Conservation (phyloP, 2,329 filamentous ascomycete genomes). For the Colletotrichum sidae region DNA sequence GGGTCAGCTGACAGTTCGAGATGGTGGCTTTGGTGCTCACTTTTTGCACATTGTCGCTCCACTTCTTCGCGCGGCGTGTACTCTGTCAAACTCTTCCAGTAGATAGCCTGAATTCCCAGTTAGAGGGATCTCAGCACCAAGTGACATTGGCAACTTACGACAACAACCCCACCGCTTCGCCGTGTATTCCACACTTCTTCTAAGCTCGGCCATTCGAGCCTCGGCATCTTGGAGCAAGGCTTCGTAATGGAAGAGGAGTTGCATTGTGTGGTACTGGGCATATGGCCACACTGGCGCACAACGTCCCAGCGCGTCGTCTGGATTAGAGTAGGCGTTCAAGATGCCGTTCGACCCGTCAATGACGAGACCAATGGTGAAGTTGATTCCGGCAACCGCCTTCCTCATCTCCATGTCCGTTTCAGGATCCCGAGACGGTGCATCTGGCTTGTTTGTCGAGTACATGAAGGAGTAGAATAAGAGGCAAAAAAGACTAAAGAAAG, state of each 20-base stretch:
- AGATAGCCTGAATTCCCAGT: slow-evolving; percentile 6
- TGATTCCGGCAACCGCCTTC: slow-evolving; percentile 51
- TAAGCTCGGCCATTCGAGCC: slow-evolving; percentile 48
- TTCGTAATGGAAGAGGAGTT: slow-evolving; percentile 48
- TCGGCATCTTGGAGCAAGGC: slow-evolving; percentile 47
- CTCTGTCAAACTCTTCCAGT: slow-evolving; percentile 30
- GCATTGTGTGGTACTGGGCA: slow-evolving; percentile 49
- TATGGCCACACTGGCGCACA: slow-evolving; percentile 50
- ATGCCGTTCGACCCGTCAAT: slow-evolving; percentile 50
- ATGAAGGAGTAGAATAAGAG: slow-evolving; percentile 50
- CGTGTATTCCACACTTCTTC: slow-evolving; percentile 48
- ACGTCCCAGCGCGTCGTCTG: slow-evolving; percentile 46
- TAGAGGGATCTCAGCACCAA: background rate
- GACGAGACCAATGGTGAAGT: slow-evolving; percentile 51
- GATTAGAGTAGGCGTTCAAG: slow-evolving; percentile 47
- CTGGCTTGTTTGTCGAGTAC: slow-evolving; percentile 40
- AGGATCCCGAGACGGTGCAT: slow-evolving; percentile 34
- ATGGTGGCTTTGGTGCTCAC: background rate
- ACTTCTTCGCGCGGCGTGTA: slow-evolving; percentile 23
- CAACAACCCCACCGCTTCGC: slow-evolving; percentile 50
- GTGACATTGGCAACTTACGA: slow-evolving; percentile 40
- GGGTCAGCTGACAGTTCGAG: background rate
- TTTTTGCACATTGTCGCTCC: slow-evolving; percentile 30
- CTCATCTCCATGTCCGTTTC: slow-evolving; percentile 44
- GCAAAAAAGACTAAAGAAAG: slow-evolving; percentile 44